phyloP scores from a whole-genome alignment of 805 yeast genomes.

The Candida maltosa region DNA sequence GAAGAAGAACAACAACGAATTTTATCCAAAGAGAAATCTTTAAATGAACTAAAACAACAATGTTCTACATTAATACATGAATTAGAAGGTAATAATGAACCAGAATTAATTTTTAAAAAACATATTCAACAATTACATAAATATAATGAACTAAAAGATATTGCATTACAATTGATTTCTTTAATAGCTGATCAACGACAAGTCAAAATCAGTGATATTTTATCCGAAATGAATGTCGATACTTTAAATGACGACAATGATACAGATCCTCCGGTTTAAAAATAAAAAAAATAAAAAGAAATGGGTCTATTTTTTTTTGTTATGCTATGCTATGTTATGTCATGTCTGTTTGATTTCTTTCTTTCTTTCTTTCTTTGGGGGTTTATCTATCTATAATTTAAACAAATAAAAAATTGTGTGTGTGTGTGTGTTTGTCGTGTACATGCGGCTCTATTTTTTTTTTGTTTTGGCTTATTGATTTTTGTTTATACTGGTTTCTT shows the following conservation, averaged over 20 bases:
- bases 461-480: too few species aligned
- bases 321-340: too few species aligned
- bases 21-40: slow-evolving; percentile 15
- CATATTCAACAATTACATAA: slow-evolving; percentile 53
- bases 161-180: slow-evolving; percentile 53
- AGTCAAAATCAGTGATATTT: slow-evolving; percentile 43
- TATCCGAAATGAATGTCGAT: slow-evolving; percentile 43
- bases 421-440: too few species aligned
- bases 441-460: too few species aligned
- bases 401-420: too few species aligned
- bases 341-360: too few species aligned
- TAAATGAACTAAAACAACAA: slow-evolving; percentile 31
- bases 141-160: slow-evolving; percentile 64
- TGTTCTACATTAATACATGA: slow-evolving; percentile 29
- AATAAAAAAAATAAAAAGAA: neutral
- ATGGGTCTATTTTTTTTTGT: too few species aligned
- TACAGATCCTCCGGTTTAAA: too few species aligned
- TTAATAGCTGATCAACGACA: slow-evolving; percentile 60
- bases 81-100: slow-evolving; percentile 31
- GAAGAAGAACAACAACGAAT: slow-evolving; percentile 8
- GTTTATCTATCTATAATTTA: too few species aligned
- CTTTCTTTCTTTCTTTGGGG: too few species aligned
- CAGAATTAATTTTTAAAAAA: slow-evolving; percentile 42
- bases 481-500: too few species aligned
- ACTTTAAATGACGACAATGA: slow-evolving; percentile 9